Base-by-base conservation (phyloP, 345 rosid species). In the Bretschneidera sinensis region DNA sequence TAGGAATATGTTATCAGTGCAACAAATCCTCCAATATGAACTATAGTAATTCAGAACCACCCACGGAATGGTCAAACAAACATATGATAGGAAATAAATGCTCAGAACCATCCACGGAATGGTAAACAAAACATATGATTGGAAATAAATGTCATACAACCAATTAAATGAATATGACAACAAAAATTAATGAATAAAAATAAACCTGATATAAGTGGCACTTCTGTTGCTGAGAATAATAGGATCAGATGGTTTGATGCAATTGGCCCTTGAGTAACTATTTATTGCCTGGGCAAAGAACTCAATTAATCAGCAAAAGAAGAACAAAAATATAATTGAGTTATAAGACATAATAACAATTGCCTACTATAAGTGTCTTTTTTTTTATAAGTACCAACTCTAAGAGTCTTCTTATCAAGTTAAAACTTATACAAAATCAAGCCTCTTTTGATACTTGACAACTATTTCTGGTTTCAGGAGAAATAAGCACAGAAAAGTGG, bases 181-280 rank as follows among this genome's bases (percentile, higher is more conserved):
- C 21, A 54, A 19, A 0, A 17, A 22, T 17, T 33, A 34, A 48
- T 43, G 54, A 21, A 50, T 25, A 62, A 62, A 69, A 59, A 9
- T 59, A 20, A 60, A 92, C 98, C 94, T 87, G 77, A 87, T 76
- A 72, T 85, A 87, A 58, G 97, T 81, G 62, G 94, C 74, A 76
- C 94, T 71, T 60, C 98, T 79, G 75, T 87, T 92, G 61, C 88
- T 75, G 56, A 92, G 88, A 72, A 92, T 82, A 67, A 86, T 50
- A 65, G 87, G 85, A 70, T 92, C 94, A 64, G 65, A 67, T 14
- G 91, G 87, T 71, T 85, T 89, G 56, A 92, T 68, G 51, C 72
- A 77, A 66, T 80, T 80, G 60, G 98, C 98, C 69, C 83, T 87
- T 20, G 96, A 77, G 77, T 84, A 92, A 71, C 60, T 76, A 64